A percentile compares a stretch with the other conserved stretches of the same genome.
phyloP scores from a whole-genome alignment of 1,284 basidiomycete genomes.

The Ustilago xerochloae region DNA sequence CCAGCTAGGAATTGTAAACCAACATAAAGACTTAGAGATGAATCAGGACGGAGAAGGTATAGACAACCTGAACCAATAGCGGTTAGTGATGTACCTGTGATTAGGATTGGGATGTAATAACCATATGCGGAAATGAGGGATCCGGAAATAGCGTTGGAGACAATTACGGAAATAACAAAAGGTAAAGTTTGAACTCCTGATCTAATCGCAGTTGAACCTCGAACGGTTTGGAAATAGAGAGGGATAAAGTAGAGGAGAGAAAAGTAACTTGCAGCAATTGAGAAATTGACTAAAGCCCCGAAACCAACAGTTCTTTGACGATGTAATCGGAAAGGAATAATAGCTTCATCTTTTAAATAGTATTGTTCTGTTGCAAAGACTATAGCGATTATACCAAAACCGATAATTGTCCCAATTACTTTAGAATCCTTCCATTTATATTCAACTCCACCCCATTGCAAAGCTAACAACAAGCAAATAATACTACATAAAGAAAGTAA shows the following conservation, averaged over 20 bases:
- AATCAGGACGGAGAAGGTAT: slow-evolving; percentile 34
- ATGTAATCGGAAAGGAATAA: slow-evolving; percentile 63
- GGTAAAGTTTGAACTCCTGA: slow-evolving; percentile 63
- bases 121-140: slow-evolving; percentile 48
- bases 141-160: slow-evolving; percentile 55
- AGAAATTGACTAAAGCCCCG: slow-evolving; percentile 55
- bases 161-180: slow-evolving; percentile 59
- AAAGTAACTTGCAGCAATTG: slow-evolving; percentile 43
- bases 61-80: slow-evolving; percentile 35
- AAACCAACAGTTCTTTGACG: slow-evolving; percentile 46
- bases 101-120: slow-evolving; percentile 49
- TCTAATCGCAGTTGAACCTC: slow-evolving; percentile 53
- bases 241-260: slow-evolving; percentile 43
- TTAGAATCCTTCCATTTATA: slow-evolving; percentile 54
- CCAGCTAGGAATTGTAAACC: slow-evolving; percentile 51
- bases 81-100: slow-evolving; percentile 37
- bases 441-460: slow-evolving; percentile 58
- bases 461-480: slow-evolving; percentile 64
- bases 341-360: slow-evolving; percentile 60
- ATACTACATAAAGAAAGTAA: slow-evolving; percentile 56
- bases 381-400: slow-evolving; percentile 42
- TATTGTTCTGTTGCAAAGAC: slow-evolving; percentile 54
- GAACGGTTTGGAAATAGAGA: slow-evolving; percentile 56
- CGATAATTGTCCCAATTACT: slow-evolving; percentile 63
- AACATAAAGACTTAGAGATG: slow-evolving; percentile 26